These are phyloP conservation scores for Capsella rubella DNA, from an alignment of 441 rosid genomes.

Conservation along the genomic window DNA sequence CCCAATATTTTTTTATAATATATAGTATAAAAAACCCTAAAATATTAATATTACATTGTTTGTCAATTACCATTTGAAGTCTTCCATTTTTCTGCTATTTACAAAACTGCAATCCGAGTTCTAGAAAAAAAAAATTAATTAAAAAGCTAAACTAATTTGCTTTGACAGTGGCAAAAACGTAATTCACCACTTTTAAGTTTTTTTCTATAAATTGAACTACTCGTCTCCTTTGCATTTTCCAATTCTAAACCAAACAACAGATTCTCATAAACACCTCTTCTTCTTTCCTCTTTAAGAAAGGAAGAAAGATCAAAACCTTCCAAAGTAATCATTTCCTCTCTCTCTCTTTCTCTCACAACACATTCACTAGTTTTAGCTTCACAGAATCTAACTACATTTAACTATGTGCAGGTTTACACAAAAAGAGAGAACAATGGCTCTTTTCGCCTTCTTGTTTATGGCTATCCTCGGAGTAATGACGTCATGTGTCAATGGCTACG, in stretches of 20 bases:
- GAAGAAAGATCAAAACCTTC: conserved; percentile 33
- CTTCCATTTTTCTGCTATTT: too few relatives aligned
- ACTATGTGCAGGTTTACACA: conserved; percentile 19
- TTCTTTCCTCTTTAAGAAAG: conserved; percentile 27
- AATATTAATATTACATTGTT: neutral
- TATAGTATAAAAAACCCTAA: neutral
- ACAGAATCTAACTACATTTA: neutral
- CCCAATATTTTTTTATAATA: neutral
- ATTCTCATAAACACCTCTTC: conserved; percentile 39
- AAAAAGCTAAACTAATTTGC: conserved; percentile 2
- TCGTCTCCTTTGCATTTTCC: conserved; percentile 38
- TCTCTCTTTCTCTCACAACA: neutral
- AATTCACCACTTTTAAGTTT: conserved; percentile 16
- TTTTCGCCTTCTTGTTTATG: conserved; percentile 46
- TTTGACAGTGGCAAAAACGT: conserved; percentile 40
- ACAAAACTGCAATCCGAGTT: neutral
- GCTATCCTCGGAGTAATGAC: conserved; percentile 60
- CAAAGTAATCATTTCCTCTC: conserved; percentile 41
- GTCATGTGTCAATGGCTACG: conserved; percentile 59
- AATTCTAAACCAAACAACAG: conserved; percentile 42
- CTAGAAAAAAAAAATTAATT: neutral
- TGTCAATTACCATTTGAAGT: too few relatives aligned
- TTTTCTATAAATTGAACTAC: conserved; percentile 44
- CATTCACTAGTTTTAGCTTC: conserved; percentile 24
- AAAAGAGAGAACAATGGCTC: conserved; percentile 53